Percentiles rank a stretch among this genome's conserved stretches.
phyloP scores from a whole-genome alignment of 1,284 basidiomycete genomes.

The Ustilago cynodontis region DNA sequence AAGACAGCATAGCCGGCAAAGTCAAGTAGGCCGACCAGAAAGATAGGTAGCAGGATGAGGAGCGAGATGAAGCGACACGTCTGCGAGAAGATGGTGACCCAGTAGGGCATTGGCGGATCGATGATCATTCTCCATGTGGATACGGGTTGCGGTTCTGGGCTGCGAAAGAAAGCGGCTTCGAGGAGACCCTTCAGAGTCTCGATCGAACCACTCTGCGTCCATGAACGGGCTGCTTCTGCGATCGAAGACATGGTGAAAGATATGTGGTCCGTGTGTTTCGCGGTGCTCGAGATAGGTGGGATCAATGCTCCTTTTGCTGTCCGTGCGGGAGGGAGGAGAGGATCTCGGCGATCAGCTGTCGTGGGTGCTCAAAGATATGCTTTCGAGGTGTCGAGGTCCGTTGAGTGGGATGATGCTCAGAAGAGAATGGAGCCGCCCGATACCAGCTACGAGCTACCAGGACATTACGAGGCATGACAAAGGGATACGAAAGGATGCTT shows the following conservation, averaged over 20 bases:
- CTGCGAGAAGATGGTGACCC: constrained; percentile 27
- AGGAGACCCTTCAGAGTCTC: constrained; percentile 14
- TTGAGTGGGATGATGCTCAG: not conserved
- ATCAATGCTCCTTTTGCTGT: not conserved
- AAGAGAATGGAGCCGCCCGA: not conserved
- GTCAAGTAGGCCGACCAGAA: constrained; percentile 52
- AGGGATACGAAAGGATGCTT: not conserved
- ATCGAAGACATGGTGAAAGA: constrained; percentile 20
- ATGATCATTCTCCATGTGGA: constrained; percentile 36
- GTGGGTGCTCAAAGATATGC: not conserved
- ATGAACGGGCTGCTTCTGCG: constrained; percentile 11
- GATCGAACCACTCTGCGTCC: constrained; percentile 10
- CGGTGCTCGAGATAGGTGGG: not conserved
- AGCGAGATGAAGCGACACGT: constrained; percentile 49
- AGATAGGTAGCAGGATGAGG: constrained; percentile 56
- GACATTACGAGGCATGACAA: not conserved
- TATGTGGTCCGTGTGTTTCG: not conserved
- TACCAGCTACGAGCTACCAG: not conserved
- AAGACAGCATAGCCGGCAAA: constrained; percentile 66
- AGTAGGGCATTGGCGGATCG: constrained; percentile 47
- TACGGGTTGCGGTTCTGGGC: constrained; percentile 29
- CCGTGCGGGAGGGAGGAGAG: not conserved
- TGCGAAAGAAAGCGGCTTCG: constrained; percentile 36
- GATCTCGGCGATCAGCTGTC: not conserved
- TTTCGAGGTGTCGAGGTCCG: not conserved